Base-by-base conservation (phyloP, 352 stramenopile genomes). In the Thalassiosira mediterranea region DNA sequence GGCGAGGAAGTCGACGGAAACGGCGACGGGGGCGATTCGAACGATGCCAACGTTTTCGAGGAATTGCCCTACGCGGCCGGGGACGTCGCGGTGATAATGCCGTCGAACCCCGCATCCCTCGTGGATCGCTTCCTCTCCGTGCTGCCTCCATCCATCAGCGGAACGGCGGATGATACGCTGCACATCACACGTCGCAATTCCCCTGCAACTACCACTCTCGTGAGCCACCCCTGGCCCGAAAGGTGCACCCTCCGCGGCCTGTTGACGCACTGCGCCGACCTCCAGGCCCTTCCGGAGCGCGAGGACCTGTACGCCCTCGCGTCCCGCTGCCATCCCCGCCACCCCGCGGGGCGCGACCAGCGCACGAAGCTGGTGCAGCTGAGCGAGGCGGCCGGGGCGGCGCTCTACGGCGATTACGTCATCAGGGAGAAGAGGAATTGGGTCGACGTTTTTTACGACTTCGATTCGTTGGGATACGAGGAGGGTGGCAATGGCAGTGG, bases 371-470 rank as follows among this genome's bases (percentile, higher is more conserved):
- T 93, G 8, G 49, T 84, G 1, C 79, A 71, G 0, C 52, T 93
- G 0, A 90, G 83, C 49, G 84, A 91, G 65, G 83, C 76, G 15
- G 72, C 72, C 8, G 83, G 67, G 40, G 57, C 84, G n/a, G 81
- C 84, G 11, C 53, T 93, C 0, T 93, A 89, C 62, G 78, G 69
- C 10, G 87, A 93, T 72, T 93, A 91, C 47, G 76, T 91, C 38
- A 68, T 93, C 46, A 59, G 87, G 34, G 85, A 93, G 60, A 91
- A 90, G 63, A 63, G 87, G 52, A 88, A 76, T 59, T 91, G 83
- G 84, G 67, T 69, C 0, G 87, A 93, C 74, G 66, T 93, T 1
- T 78, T 93, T 42, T 88, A 85, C 60, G 87, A 93, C 59, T 93
- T 93, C 81, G 85, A 91, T 67, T 89, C 83, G 0, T 28, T 93